These are phyloP conservation scores for Diplodia sapinea DNA, from an alignment of 2,329 filamentous ascomycete genomes.

Conservation along the genomic window DNA sequence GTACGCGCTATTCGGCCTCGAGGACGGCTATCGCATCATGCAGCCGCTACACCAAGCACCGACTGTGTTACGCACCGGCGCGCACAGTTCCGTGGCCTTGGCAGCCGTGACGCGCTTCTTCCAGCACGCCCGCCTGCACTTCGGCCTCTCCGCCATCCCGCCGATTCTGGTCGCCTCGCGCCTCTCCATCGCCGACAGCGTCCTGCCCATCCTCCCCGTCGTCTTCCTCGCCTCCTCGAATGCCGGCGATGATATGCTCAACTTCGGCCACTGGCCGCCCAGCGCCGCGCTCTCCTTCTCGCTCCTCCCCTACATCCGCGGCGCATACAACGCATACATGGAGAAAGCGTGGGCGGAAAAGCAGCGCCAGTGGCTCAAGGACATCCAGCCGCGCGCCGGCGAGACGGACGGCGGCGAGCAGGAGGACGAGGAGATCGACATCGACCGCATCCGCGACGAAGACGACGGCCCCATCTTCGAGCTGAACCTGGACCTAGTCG, in stretches of 20 bases:
- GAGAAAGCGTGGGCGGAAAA: constrained; percentile 62
- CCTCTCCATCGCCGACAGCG: constrained; percentile 61
- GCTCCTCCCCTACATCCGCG: constrained; percentile 68
- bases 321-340: constrained; percentile 68
- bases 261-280: constrained; percentile 69
- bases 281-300: constrained; percentile 70
- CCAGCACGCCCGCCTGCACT: constrained; percentile 58
- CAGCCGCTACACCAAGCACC: constrained; percentile 46
- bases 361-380: constrained; percentile 66
- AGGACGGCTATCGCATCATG: constrained; percentile 65
- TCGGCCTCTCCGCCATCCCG: constrained; percentile 71
- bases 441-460: constrained; percentile 35
- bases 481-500: constrained; percentile 53
- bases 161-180: constrained; percentile 71
- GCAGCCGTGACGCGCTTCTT: constrained; percentile 40
- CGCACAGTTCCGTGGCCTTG: constrained; percentile 42
- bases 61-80: constrained; percentile 42
- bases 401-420: constrained; percentile 41
- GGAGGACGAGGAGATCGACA: constrained; percentile 41
- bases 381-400: constrained; percentile 64
- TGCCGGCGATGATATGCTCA: constrained; percentile 50
- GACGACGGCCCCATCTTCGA: constrained; percentile 56
- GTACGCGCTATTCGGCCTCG: constrained; percentile 68
- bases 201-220: constrained; percentile 68
- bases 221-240: constrained; percentile 64